Base-by-base conservation (phyloP, 805 yeast genomes). In the Candida broadrunensis region DNA sequence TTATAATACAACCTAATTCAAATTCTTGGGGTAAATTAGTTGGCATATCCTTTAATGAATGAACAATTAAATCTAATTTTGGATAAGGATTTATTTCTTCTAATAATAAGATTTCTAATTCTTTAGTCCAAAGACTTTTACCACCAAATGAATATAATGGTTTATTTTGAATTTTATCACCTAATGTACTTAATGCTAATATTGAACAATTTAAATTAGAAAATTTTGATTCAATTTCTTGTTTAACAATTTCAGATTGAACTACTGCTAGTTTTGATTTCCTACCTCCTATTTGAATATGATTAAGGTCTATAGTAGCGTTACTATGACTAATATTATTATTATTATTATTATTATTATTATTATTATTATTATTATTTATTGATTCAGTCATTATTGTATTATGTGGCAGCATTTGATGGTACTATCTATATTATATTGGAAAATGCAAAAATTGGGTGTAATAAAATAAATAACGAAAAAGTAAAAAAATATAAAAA, bases 101-200 rank as follows among this genome's bases (percentile, higher is more conserved):
- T 48, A 85, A 73, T 30, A 91, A 67, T 36, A 89, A 67, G 18
- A 81, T 82, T 64, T 93, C 99, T 42, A 93, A 72, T 63, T 93
- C 99, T 57, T 87, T 86, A 2, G 99, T 93, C 99, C 99, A 93
- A 18, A 93, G 63, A 0, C 97, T 81, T 61, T 93, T 93, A 19
- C 99, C 99, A 33, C 97, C 98, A 65, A 93, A 93, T 3, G 96
- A 79, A 62, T 91, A 93, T 37, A 93, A 71, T 6, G 99, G 97
- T 58, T 80, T 83, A 56, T 75, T 77, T 57, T 81, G 93, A 23
- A 85, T 83, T 56, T 87, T 85, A 67, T 93, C 99, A 19, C 98
- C 99, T 26, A 93, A 70, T 1, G 99, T 91, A 39, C 83, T 76
- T 29, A 88, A 73, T 3, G 96, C 90, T 11, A 86, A 64, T 17